Evolutionary conservation across 73 alveolate species (phyloP), one percentile per base, ranked within the genome.

Genomic region (Paramecium pentaurelia): DNA sequence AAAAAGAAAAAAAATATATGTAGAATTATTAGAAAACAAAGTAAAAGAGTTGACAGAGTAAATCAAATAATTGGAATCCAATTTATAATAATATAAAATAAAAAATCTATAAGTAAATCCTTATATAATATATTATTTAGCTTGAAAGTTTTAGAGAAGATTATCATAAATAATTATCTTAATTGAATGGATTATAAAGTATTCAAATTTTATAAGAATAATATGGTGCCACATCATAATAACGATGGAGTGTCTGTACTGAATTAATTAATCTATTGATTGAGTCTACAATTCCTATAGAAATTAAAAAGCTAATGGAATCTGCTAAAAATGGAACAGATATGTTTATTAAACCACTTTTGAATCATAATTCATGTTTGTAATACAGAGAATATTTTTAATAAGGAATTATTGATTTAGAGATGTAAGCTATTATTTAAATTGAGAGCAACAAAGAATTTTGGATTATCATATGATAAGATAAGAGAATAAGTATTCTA

Each of bases 1-100:
- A 73, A 95, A 94, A 92, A 85, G 96, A 36, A 93, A 95, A 91
- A 95, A 95, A 92, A 88, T 92, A n/a, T 95, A 95, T 40, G 51
- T 95, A 0, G 92, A 58, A 45, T 71, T 92, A 14, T 77, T 95
- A 44, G 97, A 95, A 73, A 47, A 86, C n/a, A 93, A 89, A 49
- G 93, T 71, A 7, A 34, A 68, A 36, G 58, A 58, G 18, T 36
- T 45, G 20, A 49, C 44, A 18, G 77, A 34, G 11, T 16, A 58
- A 73, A n/a, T 73, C 20, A 18, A 34, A 37, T n/a, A 34, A 16
- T 30, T 71, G 58, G 37, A 60, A 25, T 25, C 8, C 4, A 30
- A 25, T 27, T 30, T 60, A 6, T 9, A 60, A 60, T 60, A 18
- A 30, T 27, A 30, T 4, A 60, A 30, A 60, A 27, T 60, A 27